Base-by-base conservation (phyloP, 2,329 filamentous ascomycete species). In the Sporothrix schenckii region DNA sequence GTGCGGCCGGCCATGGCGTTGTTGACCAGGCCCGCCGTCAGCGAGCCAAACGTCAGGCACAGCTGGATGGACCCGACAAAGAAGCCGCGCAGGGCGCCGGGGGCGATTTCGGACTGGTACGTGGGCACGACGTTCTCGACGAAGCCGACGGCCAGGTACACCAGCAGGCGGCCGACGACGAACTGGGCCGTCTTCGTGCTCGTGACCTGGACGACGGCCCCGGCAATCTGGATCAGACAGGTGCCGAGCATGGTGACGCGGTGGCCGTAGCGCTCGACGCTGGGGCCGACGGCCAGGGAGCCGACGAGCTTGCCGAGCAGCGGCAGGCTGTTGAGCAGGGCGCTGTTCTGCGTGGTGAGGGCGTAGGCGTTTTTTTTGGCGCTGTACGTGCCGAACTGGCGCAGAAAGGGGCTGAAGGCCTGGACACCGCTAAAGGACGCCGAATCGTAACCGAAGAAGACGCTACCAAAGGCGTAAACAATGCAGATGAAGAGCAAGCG, bases 41-140 rank as follows among this genome's bases (percentile, higher is more conserved):
- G 66, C 21, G 66, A 68, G 53, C 66, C 66, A 39, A 68, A 68
- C 6, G 66, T 60, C 24, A 68, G 54, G 53, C 66, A 68, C 14
- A 68, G 66, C 66, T 68, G 66, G 66, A 60, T 68, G 24, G 66
- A 68, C 2, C 66, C 66, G 39, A 68, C 66, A 39, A 68, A 68
- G 53, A 60, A 68, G 6, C 88, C 88, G 67, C 86, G 83, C 67
- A 84, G 84, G 73, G 85, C 83, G 73, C 84, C 85, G n/a, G 85
- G 83, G 0, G 84, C 89, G n/a, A 92, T 82, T 77, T 92, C 91
- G 66, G 88, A 85, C 73, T 91, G 87, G 77, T 92, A 92, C 21
- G 91, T 86, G 0, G 89, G 89, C 1, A 92, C 90, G 75, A 92
- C 56, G 41, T 68, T 68, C 10, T 68, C 66, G 9, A 68, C 66